Evolutionary conservation across 495 filamentous ascomycete species (phyloP).

Genomic region (Podospora conica): DNA sequence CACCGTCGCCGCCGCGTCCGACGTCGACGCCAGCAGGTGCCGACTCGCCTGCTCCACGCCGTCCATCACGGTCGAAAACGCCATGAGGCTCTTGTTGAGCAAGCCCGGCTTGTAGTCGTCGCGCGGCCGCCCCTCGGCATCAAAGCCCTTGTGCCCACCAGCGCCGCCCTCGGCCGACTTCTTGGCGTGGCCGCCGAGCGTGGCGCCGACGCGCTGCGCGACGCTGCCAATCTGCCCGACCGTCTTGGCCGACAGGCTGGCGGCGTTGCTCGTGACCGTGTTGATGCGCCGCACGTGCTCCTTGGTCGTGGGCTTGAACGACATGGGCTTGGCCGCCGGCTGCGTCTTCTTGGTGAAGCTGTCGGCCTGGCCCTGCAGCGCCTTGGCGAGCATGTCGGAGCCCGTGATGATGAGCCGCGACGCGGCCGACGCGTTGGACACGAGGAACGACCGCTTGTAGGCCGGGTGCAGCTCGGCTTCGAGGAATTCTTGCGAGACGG

Average conservation of each 20-base stretch:
- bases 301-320: conserved; percentile 81
- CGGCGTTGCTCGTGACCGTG: conserved; percentile 68
- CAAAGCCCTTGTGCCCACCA: conserved; percentile 41
- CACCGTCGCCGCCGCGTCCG: conserved; percentile 70
- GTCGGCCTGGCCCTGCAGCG: conserved; percentile 68
- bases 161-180: conserved; percentile 38
- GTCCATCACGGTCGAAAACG: conserved; percentile 91
- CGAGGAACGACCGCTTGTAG: conserved; percentile 78
- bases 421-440: conserved; percentile 82
- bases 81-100: conserved; percentile 91
- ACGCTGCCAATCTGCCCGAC: conserved; percentile 72
- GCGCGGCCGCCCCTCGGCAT: conserved; percentile 57
- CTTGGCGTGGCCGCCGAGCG: conserved; percentile 56
- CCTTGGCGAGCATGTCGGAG: conserved; percentile 69
- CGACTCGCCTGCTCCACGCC: conserved; percentile 81
- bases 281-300: conserved; percentile 79
- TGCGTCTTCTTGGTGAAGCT: conserved; percentile 72
- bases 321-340: conserved; percentile 70
- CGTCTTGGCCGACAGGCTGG: conserved; percentile 74
- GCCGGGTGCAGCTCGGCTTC: conserved; percentile 78
- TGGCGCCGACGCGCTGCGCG: conserved; percentile 84
- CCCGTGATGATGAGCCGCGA: conserved; percentile 90
- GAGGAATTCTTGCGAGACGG: conserved; percentile 73
- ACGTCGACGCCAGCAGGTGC: conserved; percentile 64
- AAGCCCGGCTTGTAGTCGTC: conserved; percentile 77